These are phyloP conservation scores for Phaeodactylum tricornutum DNA, from an alignment of 108 stramenopile genomes.

Conservation along the genomic window DNA sequence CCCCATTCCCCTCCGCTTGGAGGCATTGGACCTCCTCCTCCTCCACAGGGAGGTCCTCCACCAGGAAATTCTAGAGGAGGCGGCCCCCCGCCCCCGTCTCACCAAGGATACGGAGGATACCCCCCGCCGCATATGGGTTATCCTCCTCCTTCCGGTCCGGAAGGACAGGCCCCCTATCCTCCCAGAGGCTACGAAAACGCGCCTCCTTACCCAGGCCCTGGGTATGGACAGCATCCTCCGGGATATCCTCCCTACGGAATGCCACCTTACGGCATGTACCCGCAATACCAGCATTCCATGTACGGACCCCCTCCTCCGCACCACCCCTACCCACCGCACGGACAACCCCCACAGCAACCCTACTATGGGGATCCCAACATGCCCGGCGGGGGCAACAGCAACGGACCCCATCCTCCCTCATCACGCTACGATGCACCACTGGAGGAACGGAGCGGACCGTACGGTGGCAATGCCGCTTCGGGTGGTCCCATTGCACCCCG, in stretches of 20 bases:
- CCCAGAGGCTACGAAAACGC: neutral
- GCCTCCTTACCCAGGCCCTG: too few relatives aligned
- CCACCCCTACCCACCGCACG: constrained; percentile 5
- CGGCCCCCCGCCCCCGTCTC: neutral
- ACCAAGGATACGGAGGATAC: neutral
- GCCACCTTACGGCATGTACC: constrained; percentile 3
- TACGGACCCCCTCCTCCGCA: constrained; percentile 8
- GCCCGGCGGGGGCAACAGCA: too few relatives aligned
- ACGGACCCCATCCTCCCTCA: neutral
- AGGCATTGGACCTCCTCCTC: constrained; percentile 1
- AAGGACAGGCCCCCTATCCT: too few relatives aligned
- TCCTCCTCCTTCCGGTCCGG: too few relatives aligned
- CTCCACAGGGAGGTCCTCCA: neutral
- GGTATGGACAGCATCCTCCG: too few relatives aligned
- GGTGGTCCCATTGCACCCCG: neutral
- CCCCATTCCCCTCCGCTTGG: too few relatives aligned
- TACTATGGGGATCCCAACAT: constrained; percentile 5
- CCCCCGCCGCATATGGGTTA: constrained; percentile 1
- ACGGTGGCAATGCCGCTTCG: neutral
- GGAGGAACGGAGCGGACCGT: neutral
- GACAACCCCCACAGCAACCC: constrained; percentile 3
- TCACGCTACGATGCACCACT: neutral
- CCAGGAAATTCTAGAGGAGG: too few relatives aligned
- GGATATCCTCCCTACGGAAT: constrained; percentile 1
- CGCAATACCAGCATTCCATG: neutral